These are phyloP conservation scores for Senna siamea DNA, from an alignment of 306 rosid genomes.

Conservation along the genomic window DNA sequence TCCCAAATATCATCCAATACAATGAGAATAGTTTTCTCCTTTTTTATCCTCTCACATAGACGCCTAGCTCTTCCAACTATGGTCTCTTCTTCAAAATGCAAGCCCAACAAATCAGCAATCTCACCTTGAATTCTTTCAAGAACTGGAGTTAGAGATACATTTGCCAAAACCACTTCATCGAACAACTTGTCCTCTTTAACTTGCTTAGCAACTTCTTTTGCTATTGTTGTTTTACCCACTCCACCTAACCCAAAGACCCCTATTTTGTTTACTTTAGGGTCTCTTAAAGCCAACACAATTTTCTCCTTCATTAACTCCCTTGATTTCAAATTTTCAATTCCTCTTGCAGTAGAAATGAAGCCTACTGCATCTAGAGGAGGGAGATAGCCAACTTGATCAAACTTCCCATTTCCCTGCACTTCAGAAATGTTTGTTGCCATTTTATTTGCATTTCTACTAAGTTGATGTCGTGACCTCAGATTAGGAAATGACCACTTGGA, in stretches of 20 bases:
- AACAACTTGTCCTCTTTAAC: conserved; percentile 4
- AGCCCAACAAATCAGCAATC: background rate
- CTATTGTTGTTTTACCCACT: conserved; percentile 18
- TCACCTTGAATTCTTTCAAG: background rate
- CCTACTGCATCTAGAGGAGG: background rate
- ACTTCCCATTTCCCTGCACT: background rate
- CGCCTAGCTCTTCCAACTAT: no score
- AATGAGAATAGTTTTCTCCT: no score
- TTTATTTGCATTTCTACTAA: background rate
- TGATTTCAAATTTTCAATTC: background rate
- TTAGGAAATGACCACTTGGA: conserved; percentile 9
- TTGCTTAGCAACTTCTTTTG: background rate
- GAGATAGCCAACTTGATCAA: background rate
- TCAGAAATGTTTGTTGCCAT: no score
- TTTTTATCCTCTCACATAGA: no score
- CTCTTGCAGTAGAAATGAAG: background rate
- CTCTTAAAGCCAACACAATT: background rate
- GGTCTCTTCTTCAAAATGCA: background rate
- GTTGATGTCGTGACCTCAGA: background rate
- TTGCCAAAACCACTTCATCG: background rate
- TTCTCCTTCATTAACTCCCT: background rate
- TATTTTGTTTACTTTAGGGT: background rate
- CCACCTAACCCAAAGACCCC: conserved; percentile 13
- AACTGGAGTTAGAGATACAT: background rate
- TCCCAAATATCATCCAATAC: background rate